Evolutionary conservation across 306 rosid species (phyloP).

Genomic region (barrel medic (Medicago truncatula)): DNA sequence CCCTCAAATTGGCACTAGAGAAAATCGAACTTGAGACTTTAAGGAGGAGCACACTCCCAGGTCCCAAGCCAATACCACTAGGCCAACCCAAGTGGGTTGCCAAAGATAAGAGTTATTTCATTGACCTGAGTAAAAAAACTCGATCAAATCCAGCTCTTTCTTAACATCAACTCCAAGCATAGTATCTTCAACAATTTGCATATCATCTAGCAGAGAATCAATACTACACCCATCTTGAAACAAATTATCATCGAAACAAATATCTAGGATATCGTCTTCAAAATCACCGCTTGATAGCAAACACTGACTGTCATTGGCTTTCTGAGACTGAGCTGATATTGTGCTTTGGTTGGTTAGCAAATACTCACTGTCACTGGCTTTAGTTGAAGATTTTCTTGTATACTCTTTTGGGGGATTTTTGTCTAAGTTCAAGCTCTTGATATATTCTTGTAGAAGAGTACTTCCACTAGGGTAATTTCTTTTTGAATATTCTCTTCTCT

Average conservation of each 20-base stretch:
- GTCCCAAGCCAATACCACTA: no score
- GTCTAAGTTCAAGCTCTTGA: neutral
- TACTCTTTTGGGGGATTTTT: neutral
- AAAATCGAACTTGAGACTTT: no score
- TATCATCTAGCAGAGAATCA: neutral
- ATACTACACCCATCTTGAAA: neutral
- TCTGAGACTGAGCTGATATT: neutral
- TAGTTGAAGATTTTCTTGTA: neutral
- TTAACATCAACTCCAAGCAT: no score
- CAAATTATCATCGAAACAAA: neutral
- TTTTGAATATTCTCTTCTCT: neutral
- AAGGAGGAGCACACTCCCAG: no score
- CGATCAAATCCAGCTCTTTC: no score
- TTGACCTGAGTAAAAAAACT: no score
- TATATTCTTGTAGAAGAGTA: slow-evolving; percentile 1
- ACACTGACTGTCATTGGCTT: neutral
- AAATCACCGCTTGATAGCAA: neutral
- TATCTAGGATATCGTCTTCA: neutral
- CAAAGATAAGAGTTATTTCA: no score
- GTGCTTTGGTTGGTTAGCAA: neutral
- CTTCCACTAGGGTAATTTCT: neutral
- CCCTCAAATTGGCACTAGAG: no score
- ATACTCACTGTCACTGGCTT: neutral
- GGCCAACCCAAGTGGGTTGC: no score
- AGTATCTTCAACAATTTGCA: neutral